These are phyloP conservation scores for Agaricus subrufescens DNA, from an alignment of 768 basidiomycete genomes.

Conservation along the genomic window DNA sequence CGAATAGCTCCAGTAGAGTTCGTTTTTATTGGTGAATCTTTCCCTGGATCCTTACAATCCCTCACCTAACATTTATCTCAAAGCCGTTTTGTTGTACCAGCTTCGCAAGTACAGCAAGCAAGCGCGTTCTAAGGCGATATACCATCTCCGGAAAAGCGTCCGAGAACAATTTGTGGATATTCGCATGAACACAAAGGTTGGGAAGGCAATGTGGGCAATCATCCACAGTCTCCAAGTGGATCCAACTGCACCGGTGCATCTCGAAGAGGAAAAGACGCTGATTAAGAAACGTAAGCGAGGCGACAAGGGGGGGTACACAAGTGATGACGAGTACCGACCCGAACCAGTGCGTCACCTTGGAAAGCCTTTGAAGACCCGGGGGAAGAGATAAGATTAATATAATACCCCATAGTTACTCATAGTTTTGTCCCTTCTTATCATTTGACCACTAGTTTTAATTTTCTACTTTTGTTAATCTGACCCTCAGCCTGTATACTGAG, in stretches of 20 bases:
- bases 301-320: constrained; percentile 27
- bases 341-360: constrained; percentile 35
- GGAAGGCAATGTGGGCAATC: constrained; percentile 53
- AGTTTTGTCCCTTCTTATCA: neutral
- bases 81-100: constrained; percentile 65
- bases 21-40: constrained; percentile 64
- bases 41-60: neutral
- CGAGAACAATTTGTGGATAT: constrained; percentile 59
- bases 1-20: constrained; percentile 74
- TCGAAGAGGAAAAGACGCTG: constrained; percentile 9
- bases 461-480: neutral
- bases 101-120: constrained; percentile 39
- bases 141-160: constrained; percentile 50
- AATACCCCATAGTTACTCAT: constrained; percentile 12
- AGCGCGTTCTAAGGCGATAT: constrained; percentile 51
- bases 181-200: constrained; percentile 54
- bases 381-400: constrained; percentile 19
- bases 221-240: constrained; percentile 36
- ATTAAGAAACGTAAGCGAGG: constrained; percentile 23
- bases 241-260: constrained; percentile 25
- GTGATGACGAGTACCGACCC: constrained; percentile 46
- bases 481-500: constrained; percentile 47
- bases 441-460: neutral
- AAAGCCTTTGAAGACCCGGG: constrained; percentile 35
- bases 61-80: neutral